Evolutionary conservation across 345 rosid genomes (phyloP).

Genomic region (Bruguiera gymnorhiza): DNA sequence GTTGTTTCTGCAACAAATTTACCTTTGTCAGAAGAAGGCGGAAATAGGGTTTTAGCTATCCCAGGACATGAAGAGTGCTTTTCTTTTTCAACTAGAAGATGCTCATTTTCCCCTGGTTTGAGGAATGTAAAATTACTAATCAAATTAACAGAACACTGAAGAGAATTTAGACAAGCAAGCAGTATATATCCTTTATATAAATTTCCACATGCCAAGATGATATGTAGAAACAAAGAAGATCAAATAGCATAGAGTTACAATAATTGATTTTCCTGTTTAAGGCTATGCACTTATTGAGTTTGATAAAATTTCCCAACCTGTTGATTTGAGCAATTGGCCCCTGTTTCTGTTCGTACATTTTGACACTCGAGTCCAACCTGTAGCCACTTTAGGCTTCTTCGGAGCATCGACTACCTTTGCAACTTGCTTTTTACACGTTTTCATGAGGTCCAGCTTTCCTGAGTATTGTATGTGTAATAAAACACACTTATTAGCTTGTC

Average conservation of each 20-base stretch:
- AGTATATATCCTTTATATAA: not conserved
- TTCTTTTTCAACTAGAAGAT: constrained; percentile 16
- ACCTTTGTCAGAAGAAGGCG: constrained; percentile 10
- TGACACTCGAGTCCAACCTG: constrained; percentile 15
- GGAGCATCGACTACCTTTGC: constrained; percentile 18
- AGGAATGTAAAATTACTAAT: constrained; percentile 1
- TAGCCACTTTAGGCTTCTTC: constrained; percentile 4
- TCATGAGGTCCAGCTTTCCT: constrained; percentile 26
- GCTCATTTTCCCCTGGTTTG: constrained; percentile 19
- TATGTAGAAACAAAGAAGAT: not conserved
- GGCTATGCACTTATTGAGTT: not conserved
- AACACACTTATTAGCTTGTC: not conserved
- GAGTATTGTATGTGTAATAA: not conserved
- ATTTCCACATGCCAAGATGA: not conserved
- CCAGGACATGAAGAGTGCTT: constrained; percentile 26
- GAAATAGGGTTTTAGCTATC: constrained; percentile 15
- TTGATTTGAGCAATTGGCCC: constrained; percentile 12
- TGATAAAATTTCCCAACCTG: constrained; percentile 18
- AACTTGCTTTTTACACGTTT: constrained; percentile 21
- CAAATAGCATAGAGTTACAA: not conserved
- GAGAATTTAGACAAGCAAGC: not conserved
- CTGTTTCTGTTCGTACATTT: constrained; percentile 24
- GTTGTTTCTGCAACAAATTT: constrained; percentile 14
- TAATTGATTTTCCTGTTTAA: not conserved
- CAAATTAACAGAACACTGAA: not conserved